Evolutionary conservation across 305 asterid species (phyloP).

Genomic region (Euphrasia arctica): DNA sequence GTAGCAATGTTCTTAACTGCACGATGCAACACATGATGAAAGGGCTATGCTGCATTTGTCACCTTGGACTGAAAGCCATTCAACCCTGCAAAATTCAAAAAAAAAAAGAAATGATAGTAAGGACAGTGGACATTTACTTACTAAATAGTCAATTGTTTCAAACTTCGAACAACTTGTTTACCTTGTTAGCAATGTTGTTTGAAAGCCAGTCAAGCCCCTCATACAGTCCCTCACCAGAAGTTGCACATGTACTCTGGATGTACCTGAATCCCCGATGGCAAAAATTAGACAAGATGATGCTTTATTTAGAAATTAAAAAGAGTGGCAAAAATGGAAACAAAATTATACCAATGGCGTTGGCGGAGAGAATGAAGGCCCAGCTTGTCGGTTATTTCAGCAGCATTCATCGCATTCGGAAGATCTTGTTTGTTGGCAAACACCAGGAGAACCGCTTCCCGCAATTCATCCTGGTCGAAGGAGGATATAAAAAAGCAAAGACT

Average conservation of each 20-base stretch:
- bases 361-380: conserved; percentile 64
- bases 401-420: conserved; percentile 73
- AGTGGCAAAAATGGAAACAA: not conserved
- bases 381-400: conserved; percentile 68
- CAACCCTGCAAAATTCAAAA: conserved; percentile 29
- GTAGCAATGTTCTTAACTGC: not conserved
- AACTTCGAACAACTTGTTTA: conserved; percentile 9
- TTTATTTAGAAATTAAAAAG: not conserved
- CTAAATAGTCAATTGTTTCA: not conserved
- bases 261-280: conserved; percentile 37
- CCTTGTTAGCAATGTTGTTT: conserved; percentile 62
- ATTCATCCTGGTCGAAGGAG: conserved; percentile 1
- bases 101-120: not conserved
- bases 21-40: not conserved
- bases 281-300: not conserved
- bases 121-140: not conserved
- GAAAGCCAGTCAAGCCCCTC: conserved; percentile 69
- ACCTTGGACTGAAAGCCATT: conserved; percentile 15
- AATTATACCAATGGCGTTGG: conserved; percentile 59
- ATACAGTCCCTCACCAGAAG: conserved; percentile 61
- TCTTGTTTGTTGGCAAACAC: conserved; percentile 67
- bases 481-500: not conserved
- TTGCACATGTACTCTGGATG: conserved; percentile 69
- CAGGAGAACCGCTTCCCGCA: conserved; percentile 30
- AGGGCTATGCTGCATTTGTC: not conserved